Evolutionary conservation across 768 basidiomycete genomes (phyloP), one percentile per base, ranked within the genome.

Genomic region (Psilocybe azurescens): DNA sequence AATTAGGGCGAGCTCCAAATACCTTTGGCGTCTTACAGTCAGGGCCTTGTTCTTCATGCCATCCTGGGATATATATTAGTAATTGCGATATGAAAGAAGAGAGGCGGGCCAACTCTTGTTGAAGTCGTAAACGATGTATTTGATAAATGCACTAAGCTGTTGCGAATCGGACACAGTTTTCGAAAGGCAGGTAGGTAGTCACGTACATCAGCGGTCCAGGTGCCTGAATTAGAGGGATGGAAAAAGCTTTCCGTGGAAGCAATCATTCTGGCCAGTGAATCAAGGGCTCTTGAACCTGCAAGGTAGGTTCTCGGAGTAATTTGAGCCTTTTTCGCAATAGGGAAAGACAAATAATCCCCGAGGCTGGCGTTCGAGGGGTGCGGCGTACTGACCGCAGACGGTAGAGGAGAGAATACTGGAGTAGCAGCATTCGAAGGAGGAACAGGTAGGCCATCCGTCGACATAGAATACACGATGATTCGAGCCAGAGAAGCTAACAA

Each of bases 181-280:
- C 14, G 32, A n/a, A 18, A 16, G 4, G 24, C 3, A 46, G 2
- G 16, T 61, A 5, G 59, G 39, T 46, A 24, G 50, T 9, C 11
- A 28, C 83, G 61, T 75, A 89, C 89, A 78, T 91, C 89, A 55
- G 82, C 76, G 3, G 93, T 93, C 90, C 93, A 95, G 10, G 84
- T 79, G 8, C 94, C 94, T 1, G 91, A 91, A 69, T 94, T 95
- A 9, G 89, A 89, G 0, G 94, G 94, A 71, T 95, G 94, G 77
- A 95, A 97, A 77, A 94, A 95, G 59, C 88, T 89, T 74, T 97
- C 95, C 29, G 88, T 91, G 5, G 93, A 93, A 6, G 91, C 91
- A 66, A 97, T 87, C 63, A 97, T 77, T 72, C 89, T 89, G 10
- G 87, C 87, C n/a, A 97, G 77, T 7, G 93, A 91, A 72, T 95